Evolutionary conservation across 2,329 filamentous ascomycete species (phyloP).

Genomic region (Trichoderma sp.): DNA sequence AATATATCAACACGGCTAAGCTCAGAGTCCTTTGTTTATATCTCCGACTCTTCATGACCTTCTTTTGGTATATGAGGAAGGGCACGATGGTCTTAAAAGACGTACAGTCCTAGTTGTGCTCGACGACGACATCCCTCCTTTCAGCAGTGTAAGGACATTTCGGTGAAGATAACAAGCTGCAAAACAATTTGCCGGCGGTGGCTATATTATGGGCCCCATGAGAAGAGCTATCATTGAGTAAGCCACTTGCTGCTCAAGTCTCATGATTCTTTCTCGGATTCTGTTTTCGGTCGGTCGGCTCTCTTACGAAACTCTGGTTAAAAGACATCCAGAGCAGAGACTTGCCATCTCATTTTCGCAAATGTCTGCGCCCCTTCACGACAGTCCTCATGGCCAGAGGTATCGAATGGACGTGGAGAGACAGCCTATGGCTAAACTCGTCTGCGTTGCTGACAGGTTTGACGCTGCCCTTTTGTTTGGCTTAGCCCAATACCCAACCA

Average conservation of each 20-base stretch:
- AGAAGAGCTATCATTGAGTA: background rate
- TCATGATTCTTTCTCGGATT: no score
- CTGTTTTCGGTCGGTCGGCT: no score
- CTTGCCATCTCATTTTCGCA: no score
- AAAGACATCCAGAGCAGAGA: background rate
- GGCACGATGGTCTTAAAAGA: background rate
- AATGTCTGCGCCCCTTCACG: background rate
- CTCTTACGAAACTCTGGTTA: background rate
- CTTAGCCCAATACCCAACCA: background rate
- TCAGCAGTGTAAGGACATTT: background rate
- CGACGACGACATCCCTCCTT: background rate
- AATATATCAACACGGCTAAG: conserved; percentile 40
- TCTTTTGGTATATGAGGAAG: background rate
- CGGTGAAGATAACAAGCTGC: background rate
- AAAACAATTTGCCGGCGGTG: background rate
- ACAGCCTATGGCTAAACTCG: background rate
- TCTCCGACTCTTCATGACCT: conserved; percentile 34
- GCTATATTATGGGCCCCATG: background rate
- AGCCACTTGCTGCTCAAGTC: background rate
- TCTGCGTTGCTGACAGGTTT: no score
- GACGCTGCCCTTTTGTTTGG: background rate
- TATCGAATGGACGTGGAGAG: background rate
- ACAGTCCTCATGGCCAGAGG: background rate
- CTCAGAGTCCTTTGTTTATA: conserved; percentile 46
- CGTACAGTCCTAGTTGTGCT: background rate